phyloP scores from a whole-genome alignment of 805 yeast genomes.

The Ogataea polymorpha region DNA sequence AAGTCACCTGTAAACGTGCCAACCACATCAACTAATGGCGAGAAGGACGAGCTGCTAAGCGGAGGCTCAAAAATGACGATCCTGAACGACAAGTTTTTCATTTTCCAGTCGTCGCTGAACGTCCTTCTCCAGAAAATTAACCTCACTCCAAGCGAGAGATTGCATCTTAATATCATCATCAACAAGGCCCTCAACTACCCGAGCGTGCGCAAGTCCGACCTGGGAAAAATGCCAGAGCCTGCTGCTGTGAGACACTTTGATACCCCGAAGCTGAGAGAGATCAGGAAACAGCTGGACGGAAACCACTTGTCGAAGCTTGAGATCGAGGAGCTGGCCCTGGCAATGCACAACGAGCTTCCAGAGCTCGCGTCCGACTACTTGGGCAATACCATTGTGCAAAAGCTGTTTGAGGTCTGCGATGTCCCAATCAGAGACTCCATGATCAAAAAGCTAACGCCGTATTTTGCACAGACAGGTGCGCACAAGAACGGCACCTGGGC shows the following conservation, averaged over 20 bases:
- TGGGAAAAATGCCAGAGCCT: slow-evolving; percentile 79
- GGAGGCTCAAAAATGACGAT: slow-evolving; percentile 19
- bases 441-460: slow-evolving; percentile 75
- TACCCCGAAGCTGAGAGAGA: slow-evolving; percentile 83
- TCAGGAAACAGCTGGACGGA: slow-evolving; percentile 69
- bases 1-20: slow-evolving; percentile 11
- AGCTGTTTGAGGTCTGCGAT: slow-evolving; percentile 70
- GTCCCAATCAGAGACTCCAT: slow-evolving; percentile 73
- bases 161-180: slow-evolving; percentile 46
- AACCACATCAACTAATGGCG: slow-evolving; percentile 12
- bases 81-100: slow-evolving; percentile 21
- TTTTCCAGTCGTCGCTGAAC: slow-evolving; percentile 19
- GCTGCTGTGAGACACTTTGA: slow-evolving; percentile 69
- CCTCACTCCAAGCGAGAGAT: slow-evolving; percentile 44
- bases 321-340: slow-evolving; percentile 75
- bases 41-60: slow-evolving; percentile 12
- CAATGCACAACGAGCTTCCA: slow-evolving; percentile 85
- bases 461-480: slow-evolving; percentile 84
- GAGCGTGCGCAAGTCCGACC: slow-evolving; percentile 44
- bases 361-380: slow-evolving; percentile 88
- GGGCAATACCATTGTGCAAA: slow-evolving; percentile 95
- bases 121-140: slow-evolving; percentile 12
- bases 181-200: slow-evolving; percentile 41
- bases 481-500: slow-evolving; percentile 99
- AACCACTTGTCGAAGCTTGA: slow-evolving; percentile 54